These are phyloP conservation scores for Parietaria judaica DNA, from an alignment of 306 rosid genomes.

Conservation along the genomic window DNA sequence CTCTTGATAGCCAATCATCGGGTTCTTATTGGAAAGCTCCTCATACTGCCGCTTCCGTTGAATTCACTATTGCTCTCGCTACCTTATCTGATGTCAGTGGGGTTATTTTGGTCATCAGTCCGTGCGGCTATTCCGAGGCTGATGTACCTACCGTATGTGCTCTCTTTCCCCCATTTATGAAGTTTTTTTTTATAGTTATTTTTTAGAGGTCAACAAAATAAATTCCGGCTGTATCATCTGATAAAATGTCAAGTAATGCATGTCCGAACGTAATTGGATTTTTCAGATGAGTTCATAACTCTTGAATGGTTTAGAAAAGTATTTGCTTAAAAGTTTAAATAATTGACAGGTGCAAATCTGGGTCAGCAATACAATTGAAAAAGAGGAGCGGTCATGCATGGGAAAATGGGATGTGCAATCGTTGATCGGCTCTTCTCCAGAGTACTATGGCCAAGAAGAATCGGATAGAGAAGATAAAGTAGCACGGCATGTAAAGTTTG, in stretches of 20 bases:
- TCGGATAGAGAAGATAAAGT: conserved; percentile 38
- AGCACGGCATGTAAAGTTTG: conserved; percentile 76
- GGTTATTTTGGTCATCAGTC: conserved; percentile 71
- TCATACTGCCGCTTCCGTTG: conserved; percentile 52
- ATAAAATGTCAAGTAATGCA: too few species aligned
- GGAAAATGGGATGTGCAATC: conserved; percentile 98
- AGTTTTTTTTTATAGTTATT: conserved; percentile 13
- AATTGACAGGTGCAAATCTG: conserved; percentile 79
- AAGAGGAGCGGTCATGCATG: conserved; percentile 81
- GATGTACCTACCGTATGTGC: conserved; percentile 80
- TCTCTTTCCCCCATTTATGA: conserved; percentile 9
- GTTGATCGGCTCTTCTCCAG: conserved; percentile 55
- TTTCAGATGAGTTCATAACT: too few species aligned
- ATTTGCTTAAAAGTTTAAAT: conserved; percentile 15
- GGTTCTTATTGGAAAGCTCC: conserved; percentile 95
- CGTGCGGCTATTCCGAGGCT: conserved; percentile 86
- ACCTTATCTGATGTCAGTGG: conserved; percentile 87
- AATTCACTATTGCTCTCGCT: conserved; percentile 69
- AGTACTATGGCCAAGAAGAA: conserved; percentile 62
- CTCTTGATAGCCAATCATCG: conserved; percentile 50
- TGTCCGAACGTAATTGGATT: too few species aligned
- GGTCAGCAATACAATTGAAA: conserved; percentile 89
- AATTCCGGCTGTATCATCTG: too few species aligned
- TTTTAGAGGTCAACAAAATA: too few species aligned
- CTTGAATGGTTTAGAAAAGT: background rate